Base-by-base conservation (phyloP, 2,329 filamentous ascomycete genomes). In the Aspergillus hiratsukae region DNA sequence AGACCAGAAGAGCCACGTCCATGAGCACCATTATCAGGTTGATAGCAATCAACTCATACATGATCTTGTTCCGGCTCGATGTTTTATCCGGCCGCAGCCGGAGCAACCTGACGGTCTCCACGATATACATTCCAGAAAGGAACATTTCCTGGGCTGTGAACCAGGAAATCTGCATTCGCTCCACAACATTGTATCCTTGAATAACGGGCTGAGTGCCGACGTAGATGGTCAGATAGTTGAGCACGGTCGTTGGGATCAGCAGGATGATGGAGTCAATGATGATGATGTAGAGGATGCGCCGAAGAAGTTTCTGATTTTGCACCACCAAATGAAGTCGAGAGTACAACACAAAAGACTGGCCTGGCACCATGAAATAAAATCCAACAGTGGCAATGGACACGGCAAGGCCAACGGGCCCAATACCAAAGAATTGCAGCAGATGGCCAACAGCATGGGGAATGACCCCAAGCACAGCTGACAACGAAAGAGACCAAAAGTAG, bases 311-410 rank as follows among this genome's bases (percentile, higher is more conserved):
- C 4, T 70, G 72, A 48, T 79, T 81, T 48, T 78, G 78, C 0
- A 83, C 72, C n/a, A 87, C 76, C 8, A 87, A 73, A 63, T 86
- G 83, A 1, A 87, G 77, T 7, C 84, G 79, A 0, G 83, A 86
- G 73, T 83, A 87, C 1, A 87, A 74, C 0, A 87, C 84, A n/a
- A 86, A 62, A 0, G 81, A 81, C 65, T 85, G 82, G 1, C 83
- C 83, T 2, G 83, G 83, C 1, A 87, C 80, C 81, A 86, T 85
- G 6, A 75, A 62, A 59, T 80, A 81, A 76, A 84, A 82, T 10
- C 82, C 83, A 57, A 86, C 62, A 4, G 75, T 76, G 40, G 80
- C 72, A 2, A 80, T 58, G 7, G 75, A 71, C 23, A 75, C 66
- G 3, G 66, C 66, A 19, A 73, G 53, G 67, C 74, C 76, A 25